A percentile compares a stretch with the other conserved stretches of the same genome.
Evolutionary conservation across 306 rosid genomes (phyloP).

Genomic region (Calophaca sinica): DNA sequence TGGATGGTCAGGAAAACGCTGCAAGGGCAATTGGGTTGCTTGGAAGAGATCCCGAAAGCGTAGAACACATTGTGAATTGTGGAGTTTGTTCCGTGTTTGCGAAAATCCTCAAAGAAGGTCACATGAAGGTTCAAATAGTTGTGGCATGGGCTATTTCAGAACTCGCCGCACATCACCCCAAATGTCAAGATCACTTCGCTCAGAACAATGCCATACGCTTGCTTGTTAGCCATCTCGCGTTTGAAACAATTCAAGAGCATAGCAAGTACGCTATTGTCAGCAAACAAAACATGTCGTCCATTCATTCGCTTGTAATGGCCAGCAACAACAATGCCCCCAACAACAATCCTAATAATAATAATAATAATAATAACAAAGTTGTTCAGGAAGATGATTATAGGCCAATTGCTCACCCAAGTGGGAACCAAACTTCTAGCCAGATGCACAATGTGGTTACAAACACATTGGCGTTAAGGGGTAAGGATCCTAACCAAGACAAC

Average conservation of each 20-base stretch:
- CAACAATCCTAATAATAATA: not conserved
- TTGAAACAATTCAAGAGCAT: constrained; percentile 83
- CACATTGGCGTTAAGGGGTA: constrained; percentile 40
- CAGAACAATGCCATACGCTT: constrained; percentile 73
- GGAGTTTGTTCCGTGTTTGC: constrained; percentile 70
- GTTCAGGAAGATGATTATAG: constrained; percentile 34
- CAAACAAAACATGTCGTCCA: constrained; percentile 55
- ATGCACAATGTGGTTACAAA: constrained; percentile 37
- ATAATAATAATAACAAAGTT: not conserved
- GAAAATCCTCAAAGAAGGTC: constrained; percentile 77
- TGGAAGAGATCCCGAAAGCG: constrained; percentile 73
- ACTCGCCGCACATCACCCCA: constrained; percentile 64
- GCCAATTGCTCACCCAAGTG: constrained; percentile 42
- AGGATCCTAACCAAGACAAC: not conserved
- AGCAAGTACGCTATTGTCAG: constrained; percentile 62
- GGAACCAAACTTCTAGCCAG: constrained; percentile 15
- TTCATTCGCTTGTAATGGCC: constrained; percentile 66
- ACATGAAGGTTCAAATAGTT: constrained; percentile 68
- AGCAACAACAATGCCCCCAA: constrained; percentile 29
- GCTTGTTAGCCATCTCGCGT: constrained; percentile 80
- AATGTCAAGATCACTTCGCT: constrained; percentile 79
- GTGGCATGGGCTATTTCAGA: constrained; percentile 84
- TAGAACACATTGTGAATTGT: constrained; percentile 69
- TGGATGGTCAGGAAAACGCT: constrained; percentile 75
- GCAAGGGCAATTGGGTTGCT: constrained; percentile 72